A percentile compares a stretch with the other conserved stretches of the same genome.
Conservation (phyloP, 306 rosid genomes). For the Lathyrus oleraceus region DNA sequence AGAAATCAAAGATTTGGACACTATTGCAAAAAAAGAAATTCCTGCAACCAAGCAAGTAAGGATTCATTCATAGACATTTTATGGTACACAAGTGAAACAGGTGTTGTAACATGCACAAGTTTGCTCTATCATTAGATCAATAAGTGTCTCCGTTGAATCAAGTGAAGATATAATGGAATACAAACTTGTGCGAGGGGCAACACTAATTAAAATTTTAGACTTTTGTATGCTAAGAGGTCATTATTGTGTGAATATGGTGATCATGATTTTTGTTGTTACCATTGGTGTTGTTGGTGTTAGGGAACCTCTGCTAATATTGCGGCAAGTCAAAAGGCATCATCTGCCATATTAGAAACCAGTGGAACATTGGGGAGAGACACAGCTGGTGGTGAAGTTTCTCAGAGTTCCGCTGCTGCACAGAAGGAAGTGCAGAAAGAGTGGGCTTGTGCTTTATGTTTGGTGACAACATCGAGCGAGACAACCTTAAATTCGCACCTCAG, state of each 20-base stretch:
- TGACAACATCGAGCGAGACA: neutral
- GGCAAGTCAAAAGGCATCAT: constrained; percentile 24
- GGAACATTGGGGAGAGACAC: neutral
- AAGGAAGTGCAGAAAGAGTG: constrained; percentile 48
- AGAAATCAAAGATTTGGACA: constrained; percentile 32
- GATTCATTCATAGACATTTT: constrained; percentile 22
- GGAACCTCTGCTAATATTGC: neutral
- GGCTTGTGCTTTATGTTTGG: constrained; percentile 48
- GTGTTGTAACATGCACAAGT: too few species aligned
- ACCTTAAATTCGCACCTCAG: constrained; percentile 29
- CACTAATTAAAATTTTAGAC: too few species aligned
- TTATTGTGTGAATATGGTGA: too few species aligned
- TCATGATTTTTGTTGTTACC: neutral
- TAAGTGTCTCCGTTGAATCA: neutral
- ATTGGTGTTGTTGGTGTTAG: neutral
- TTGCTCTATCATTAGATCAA: neutral
- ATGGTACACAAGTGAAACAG: too few species aligned
- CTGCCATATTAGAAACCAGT: neutral
- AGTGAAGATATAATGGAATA: too few species aligned
- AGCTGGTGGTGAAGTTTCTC: constrained; percentile 25
- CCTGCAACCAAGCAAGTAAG: constrained; percentile 33
- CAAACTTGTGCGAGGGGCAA: too few species aligned
- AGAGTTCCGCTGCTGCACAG: constrained; percentile 5
- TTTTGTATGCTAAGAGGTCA: too few species aligned
- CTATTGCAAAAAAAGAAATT: constrained; percentile 37